Conservation (phyloP, 345 rosid species). For the Eucalyptus erythrocorys region DNA sequence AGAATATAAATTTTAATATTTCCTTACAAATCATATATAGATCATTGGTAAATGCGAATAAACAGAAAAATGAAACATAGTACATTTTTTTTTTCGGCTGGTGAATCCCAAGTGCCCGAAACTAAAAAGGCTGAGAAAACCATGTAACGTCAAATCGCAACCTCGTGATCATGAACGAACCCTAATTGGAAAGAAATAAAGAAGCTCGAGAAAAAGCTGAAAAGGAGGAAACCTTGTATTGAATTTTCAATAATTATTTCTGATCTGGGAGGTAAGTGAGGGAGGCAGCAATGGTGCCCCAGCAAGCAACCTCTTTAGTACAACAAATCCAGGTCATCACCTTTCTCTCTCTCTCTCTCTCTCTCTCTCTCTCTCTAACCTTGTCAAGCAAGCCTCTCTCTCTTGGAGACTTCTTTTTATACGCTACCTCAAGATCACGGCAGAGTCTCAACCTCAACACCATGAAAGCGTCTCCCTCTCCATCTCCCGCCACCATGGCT, state of each 20-base stretch:
- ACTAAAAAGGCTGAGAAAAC: not conserved
- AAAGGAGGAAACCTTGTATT: not conserved
- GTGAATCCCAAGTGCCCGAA: not conserved
- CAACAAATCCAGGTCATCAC: not conserved
- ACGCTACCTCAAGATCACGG: not conserved
- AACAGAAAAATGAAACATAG: not conserved
- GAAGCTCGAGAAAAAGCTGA: not conserved
- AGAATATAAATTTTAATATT: not conserved
- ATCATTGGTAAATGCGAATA: not conserved
- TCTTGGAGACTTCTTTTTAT: not conserved
- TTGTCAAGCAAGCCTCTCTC: not conserved
- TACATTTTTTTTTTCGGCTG: not conserved
- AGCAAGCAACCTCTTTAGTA: not conserved
- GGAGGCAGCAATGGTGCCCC: not conserved
- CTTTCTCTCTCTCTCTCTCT: not conserved
- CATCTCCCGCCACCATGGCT: slow-evolving; percentile 8
- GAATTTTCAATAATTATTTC: not conserved
- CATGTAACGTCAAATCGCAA: not conserved
- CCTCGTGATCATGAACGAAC: not conserved
- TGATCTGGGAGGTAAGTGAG: not conserved
- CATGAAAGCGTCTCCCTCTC: not conserved
- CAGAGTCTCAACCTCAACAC: not conserved
- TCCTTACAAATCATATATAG: not conserved
- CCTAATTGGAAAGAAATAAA: not conserved
- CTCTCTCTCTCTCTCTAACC: not conserved